Conservation (phyloP, 2,329 filamentous ascomycete species). For the Tolypocladium sp. region DNA sequence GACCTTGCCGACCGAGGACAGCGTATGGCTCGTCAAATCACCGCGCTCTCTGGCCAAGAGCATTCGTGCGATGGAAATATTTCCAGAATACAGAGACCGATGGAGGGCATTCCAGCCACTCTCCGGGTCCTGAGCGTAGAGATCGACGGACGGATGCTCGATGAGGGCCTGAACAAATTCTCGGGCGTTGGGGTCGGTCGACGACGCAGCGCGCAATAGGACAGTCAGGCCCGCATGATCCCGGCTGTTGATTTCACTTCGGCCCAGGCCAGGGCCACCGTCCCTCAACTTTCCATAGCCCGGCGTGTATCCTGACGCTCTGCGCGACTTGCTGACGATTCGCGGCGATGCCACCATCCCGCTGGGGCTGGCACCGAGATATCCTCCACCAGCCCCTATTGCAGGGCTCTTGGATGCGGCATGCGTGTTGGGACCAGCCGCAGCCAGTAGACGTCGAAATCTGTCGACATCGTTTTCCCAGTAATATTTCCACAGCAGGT, state of each 20-base stretch:
- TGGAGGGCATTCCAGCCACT: conserved; percentile 96
- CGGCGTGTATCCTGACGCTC: conserved; percentile 39
- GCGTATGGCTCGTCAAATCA: conserved; percentile 51
- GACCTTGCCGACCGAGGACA: conserved; percentile 50
- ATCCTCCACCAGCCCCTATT: conserved; percentile 23
- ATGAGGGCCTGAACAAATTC: conserved; percentile 72
- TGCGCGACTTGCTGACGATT: conserved; percentile 38
- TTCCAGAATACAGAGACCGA: conserved; percentile 81
- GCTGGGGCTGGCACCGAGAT: conserved; percentile 29
- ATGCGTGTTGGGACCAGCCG: conserved; percentile 51
- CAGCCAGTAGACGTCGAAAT: conserved; percentile 82
- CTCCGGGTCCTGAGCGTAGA: conserved; percentile 80
- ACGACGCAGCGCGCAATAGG: conserved; percentile 76
- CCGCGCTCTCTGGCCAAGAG: conserved; percentile 71
- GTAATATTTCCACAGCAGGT: conserved; percentile 92
- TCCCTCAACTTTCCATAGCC: conserved; percentile 34
- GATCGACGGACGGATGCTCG: conserved; percentile 72
- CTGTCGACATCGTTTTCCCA: conserved; percentile 95
- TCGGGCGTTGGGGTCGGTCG: conserved; percentile 56
- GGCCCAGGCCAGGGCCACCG: conserved; percentile 29
- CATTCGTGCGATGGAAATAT: conserved; percentile 74
- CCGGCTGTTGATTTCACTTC: conserved; percentile 73
- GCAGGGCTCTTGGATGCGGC: conserved; percentile 43
- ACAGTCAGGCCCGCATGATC: conserved; percentile 77
- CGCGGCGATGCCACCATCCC: conserved; percentile 41